A percentile compares a stretch with the other conserved stretches of the same genome.
Conservation (phyloP, 1,284 basidiomycete species). For the Inonotus hispidus region DNA sequence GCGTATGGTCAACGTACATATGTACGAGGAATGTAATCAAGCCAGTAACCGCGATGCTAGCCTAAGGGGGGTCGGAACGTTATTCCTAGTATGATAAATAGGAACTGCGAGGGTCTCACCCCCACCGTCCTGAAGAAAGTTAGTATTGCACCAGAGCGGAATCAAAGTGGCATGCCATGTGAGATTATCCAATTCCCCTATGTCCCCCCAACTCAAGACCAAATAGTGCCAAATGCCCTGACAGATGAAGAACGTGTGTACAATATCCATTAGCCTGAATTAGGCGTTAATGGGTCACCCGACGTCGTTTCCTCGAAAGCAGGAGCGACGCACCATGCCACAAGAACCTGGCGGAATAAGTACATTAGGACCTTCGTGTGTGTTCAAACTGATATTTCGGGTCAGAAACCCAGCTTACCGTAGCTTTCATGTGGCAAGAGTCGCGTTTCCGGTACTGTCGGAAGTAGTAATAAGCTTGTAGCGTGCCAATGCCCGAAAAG, state of each 20-base stretch:
- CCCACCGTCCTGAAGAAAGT: conserved; percentile 11
- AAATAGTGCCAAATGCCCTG: conserved; percentile 18
- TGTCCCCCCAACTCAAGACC: conserved; percentile 15
- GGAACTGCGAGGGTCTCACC: not conserved
- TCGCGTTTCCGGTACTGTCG: conserved; percentile 16
- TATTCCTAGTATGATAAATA: not conserved
- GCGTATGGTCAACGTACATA: conserved; percentile 1
- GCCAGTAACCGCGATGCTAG: conserved; percentile 17
- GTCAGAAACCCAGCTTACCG: not conserved
- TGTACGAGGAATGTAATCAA: conserved; percentile 17
- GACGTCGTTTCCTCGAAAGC: not conserved
- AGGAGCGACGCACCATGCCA: conserved; percentile 10
- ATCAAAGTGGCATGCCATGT: conserved; percentile 11
- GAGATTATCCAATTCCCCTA: conserved; percentile 12
- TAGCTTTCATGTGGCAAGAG: conserved; percentile 2
- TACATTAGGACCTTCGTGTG: not conserved
- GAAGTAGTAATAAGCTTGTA: conserved; percentile 18
- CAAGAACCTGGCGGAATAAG: conserved; percentile 13
- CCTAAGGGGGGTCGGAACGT: not conserved
- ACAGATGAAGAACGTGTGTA: conserved; percentile 18
- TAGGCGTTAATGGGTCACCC: not conserved
- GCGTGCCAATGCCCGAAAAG: conserved; percentile 15
- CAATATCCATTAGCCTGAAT: conserved; percentile 15
- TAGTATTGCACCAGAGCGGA: not conserved
- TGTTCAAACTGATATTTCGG: not conserved